Base-by-base conservation (phyloP, 805 yeast genomes). In the Barnettozyma salicaria region DNA sequence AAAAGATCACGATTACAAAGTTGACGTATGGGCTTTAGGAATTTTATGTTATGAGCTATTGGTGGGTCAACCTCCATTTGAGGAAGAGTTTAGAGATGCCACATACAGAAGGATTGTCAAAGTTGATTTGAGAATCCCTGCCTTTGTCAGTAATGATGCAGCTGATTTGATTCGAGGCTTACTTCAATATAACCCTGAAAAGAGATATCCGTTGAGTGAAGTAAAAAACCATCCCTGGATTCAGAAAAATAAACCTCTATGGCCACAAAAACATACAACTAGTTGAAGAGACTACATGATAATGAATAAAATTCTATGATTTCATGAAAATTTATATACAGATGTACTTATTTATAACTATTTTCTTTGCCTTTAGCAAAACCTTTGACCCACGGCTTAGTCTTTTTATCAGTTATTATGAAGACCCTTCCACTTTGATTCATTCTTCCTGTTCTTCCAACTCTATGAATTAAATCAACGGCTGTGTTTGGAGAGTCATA, bases 381-480 rank as follows among this genome's bases (percentile, higher is more conserved):
- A 2, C 92, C 95, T 50, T 77, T 79, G 19, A 87, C 80, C 87
- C 94, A 87, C 5, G 83, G 70, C 49, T 80, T 80, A n/a, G 73
- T 68, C 33, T 68, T 60, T 44, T 78, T 78, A 43, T 79, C 81
- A 19, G 81, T 80, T 35, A 90, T 75, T 52, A 92, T 65, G 44
- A 87, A 80, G 2, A 86, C 96, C 43, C 96, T 71, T 11, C 98
- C 98, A 25, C 81, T 70, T 52, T 81, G 87, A 30, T 82, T 84
- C 83, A 89, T 80, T 56, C 98, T 66, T 3, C 96, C 97, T 0
- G 97, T 90, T 61, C 98, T 74, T 2, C 98, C 98, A 1, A 86
- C 81, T 43, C 98, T 68, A 57, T 90, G 97, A 16, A 90, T 77
- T 42, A 90, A 65, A 59, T 90, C 97, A 14, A 86, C 79, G 0